phyloP scores from a whole-genome alignment of 163 green algal species.

The Scenedesmus sp. region DNA sequence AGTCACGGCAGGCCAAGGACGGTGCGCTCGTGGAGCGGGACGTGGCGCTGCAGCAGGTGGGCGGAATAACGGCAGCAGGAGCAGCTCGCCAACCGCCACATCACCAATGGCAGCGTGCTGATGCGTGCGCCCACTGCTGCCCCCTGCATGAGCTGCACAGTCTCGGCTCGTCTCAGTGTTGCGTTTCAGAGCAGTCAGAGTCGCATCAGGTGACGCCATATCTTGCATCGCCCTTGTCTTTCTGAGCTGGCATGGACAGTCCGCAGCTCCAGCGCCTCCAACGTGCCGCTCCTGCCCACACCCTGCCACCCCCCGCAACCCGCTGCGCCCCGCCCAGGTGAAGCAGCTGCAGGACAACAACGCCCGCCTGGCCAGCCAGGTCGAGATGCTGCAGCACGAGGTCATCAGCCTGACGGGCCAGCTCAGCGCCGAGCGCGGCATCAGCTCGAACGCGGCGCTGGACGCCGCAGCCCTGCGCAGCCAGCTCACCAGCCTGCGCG shows the following conservation, averaged over 20 bases:
- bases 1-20: neutral
- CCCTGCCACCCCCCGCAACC: neutral
- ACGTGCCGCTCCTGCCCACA: neutral
- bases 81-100: neutral
- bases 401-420: constrained; percentile 24
- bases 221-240: too few relatives aligned
- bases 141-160: too few relatives aligned
- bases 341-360: constrained; percentile 44
- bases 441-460: constrained; percentile 6
- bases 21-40: constrained; percentile 22
- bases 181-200: too few relatives aligned
- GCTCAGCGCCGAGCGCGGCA: constrained; percentile 24
- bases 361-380: neutral
- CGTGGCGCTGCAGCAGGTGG: constrained; percentile 16
- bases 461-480: constrained; percentile 26
- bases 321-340: neutral
- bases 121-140: too few relatives aligned
- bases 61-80: neutral
- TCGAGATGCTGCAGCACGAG: constrained; percentile 23
- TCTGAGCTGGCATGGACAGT: neutral
- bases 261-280: neutral
- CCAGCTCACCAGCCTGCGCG: constrained; percentile 39
- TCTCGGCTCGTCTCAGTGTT: too few relatives aligned
- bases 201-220: too few relatives aligned
- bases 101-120: too few relatives aligned